Percentiles rank a stretch among this genome's conserved stretches.
These are phyloP conservation scores for Pythium scleroteichum DNA, from an alignment of 352 stramenopile species.

Conservation along the genomic window DNA sequence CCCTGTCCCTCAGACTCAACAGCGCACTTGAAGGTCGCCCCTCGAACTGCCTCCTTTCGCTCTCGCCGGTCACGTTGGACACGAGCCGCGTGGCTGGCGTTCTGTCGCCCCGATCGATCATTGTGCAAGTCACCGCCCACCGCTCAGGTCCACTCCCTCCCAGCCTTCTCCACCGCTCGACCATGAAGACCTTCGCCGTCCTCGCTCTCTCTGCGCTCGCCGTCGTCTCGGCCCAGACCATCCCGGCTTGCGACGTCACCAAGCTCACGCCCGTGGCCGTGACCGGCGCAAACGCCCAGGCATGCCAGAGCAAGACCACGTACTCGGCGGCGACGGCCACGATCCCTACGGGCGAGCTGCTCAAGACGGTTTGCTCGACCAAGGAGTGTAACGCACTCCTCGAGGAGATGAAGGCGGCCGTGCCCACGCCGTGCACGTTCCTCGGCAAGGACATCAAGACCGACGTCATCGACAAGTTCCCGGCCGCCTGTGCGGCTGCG, in stretches of 20 bases:
- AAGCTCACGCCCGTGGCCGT: neutral
- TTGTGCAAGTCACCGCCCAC: neutral
- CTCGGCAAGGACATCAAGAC: slow-evolving; percentile 1
- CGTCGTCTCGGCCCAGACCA: slow-evolving; percentile 2
- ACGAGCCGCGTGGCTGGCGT: too few relatives aligned
- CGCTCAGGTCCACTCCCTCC: neutral
- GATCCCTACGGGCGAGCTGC: slow-evolving; percentile 6
- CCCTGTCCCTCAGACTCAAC: too few relatives aligned
- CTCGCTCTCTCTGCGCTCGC: slow-evolving; percentile 7
- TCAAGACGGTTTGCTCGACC: slow-evolving; percentile 2
- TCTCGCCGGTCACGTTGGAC: too few relatives aligned
- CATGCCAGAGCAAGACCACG: neutral
- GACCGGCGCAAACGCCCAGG: neutral
- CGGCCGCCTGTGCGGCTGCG: neutral
- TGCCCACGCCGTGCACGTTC: slow-evolving; percentile 1
- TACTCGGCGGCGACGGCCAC: slow-evolving; percentile 2
- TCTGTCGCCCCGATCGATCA: neutral
- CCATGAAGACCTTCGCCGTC: slow-evolving; percentile 20
- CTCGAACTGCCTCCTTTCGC: too few relatives aligned
- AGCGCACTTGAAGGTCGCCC: too few relatives aligned
- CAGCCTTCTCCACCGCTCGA: neutral
- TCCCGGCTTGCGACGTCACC: neutral
- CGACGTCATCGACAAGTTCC: slow-evolving; percentile 8
- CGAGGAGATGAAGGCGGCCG: slow-evolving; percentile 5
- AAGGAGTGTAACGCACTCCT: slow-evolving; percentile 30